These are phyloP conservation scores for Apophysomyces ossiformis DNA, from an alignment of 371 early-diverging fungal genomes.

Conservation along the genomic window DNA sequence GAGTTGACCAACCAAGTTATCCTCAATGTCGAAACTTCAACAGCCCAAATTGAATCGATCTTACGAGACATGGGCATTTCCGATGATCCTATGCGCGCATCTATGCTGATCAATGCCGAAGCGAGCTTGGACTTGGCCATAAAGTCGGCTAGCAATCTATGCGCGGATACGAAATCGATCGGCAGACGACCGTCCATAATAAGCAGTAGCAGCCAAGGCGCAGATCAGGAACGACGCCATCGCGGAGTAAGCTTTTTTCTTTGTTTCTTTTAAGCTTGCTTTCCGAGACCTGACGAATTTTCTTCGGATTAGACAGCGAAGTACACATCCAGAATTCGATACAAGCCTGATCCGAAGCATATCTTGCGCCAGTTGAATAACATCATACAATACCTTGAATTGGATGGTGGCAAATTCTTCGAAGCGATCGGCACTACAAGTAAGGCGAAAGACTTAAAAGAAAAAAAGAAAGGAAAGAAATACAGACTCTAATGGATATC, in stretches of 20 bases:
- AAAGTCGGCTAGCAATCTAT: constrained; percentile 27
- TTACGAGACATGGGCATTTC: constrained; percentile 26
- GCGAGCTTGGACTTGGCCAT: constrained; percentile 35
- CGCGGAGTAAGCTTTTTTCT: background rate
- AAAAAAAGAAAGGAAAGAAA: background rate
- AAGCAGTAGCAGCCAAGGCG: constrained; percentile 15
- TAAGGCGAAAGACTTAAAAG: background rate
- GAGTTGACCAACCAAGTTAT: constrained; percentile 36
- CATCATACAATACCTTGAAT: constrained; percentile 6
- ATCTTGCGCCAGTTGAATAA: constrained; percentile 17
- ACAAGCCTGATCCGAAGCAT: constrained; percentile 20
- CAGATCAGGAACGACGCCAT: constrained; percentile 7
- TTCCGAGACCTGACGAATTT: background rate
- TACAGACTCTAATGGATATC: background rate
- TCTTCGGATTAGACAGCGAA: background rate
- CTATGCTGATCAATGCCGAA: constrained; percentile 31
- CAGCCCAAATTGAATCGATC: constrained; percentile 32
- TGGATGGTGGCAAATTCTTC: constrained; percentile 17
- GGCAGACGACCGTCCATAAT: constrained; percentile 9
- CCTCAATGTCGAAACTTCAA: constrained; percentile 30
- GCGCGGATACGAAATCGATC: constrained; percentile 4
- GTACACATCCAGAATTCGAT: constrained; percentile 15
- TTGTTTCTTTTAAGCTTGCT: background rate
- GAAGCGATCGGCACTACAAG: constrained; percentile 16
- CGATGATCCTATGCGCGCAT: constrained; percentile 12